phyloP scores from a whole-genome alignment of 2,329 filamentous ascomycete species.

The Colletotrichum sp. region DNA sequence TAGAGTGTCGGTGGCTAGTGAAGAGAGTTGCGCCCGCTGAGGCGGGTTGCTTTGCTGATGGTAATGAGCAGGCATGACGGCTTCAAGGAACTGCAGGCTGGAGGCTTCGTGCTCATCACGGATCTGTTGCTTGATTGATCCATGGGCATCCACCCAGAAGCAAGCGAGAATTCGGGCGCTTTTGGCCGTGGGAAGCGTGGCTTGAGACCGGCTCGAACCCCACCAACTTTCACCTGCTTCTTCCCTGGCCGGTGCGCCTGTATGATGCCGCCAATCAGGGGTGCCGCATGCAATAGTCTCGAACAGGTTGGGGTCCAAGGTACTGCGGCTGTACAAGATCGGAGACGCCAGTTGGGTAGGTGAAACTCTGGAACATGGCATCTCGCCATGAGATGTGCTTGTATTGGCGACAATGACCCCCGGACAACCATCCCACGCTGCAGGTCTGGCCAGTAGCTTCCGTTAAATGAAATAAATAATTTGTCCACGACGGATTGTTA shows the following conservation, averaged over 20 bases:
- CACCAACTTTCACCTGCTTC: neutral
- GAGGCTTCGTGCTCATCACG: slow-evolving; percentile 9
- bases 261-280: slow-evolving; percentile 6
- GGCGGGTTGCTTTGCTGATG: neutral
- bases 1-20: neutral
- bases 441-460: neutral
- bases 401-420: neutral
- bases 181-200: neutral
- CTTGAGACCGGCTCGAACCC: neutral
- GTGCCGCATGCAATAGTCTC: neutral
- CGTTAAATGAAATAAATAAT: neutral
- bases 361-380: neutral
- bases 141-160: neutral
- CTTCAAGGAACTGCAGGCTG: neutral
- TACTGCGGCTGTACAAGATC: neutral
- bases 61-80: neutral
- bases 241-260: neutral
- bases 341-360: neutral
- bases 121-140: slow-evolving; percentile 20
- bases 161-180: slow-evolving; percentile 16
- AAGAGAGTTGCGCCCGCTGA: slow-evolving; percentile 1
- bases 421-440: neutral
- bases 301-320: neutral
- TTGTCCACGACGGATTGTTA: neutral
- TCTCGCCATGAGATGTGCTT: neutral